phyloP scores from a whole-genome alignment of 148 eudicot species.

The Dianthus caryophyllus region DNA sequence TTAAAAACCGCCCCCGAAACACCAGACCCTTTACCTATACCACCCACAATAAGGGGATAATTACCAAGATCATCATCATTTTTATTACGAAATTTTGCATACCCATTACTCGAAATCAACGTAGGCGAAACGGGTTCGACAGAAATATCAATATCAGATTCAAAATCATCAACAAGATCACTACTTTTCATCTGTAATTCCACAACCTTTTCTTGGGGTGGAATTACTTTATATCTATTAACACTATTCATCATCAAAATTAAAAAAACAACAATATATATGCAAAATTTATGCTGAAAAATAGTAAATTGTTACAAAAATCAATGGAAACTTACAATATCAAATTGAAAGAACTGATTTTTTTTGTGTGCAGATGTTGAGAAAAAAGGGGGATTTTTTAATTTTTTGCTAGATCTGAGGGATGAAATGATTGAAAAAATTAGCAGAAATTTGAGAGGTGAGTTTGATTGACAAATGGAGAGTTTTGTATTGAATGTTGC shows the following conservation, averaged over 20 bases:
- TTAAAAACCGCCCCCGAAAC: conserved; percentile 81
- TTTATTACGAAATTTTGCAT: conserved; percentile 26
- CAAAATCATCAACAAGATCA: conserved; percentile 21
- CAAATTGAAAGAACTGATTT: conserved; percentile 1
- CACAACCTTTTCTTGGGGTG: conserved; percentile 30
- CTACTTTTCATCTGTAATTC: conserved; percentile 34
- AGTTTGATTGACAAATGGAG: background rate
- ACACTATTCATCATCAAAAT: background rate
- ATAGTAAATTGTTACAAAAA: background rate
- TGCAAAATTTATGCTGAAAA: background rate
- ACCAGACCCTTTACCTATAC: conserved; percentile 53
- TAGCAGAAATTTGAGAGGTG: background rate
- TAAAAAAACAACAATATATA: background rate
- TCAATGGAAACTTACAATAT: conserved; percentile 26
- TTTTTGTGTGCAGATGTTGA: background rate
- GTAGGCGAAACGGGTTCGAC: conserved; percentile 19
- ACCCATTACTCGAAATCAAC: conserved; percentile 29
- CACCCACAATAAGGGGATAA: conserved; percentile 57
- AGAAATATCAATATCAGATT: conserved; percentile 23
- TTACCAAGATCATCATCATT: conserved; percentile 48
- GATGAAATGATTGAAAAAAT: background rate
- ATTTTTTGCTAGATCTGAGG: conserved; percentile 13
- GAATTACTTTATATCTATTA: conserved; percentile 40
- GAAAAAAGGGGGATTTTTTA: background rate
- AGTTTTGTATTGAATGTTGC: background rate